A percentile compares a stretch with the other conserved stretches of the same genome.
These are phyloP conservation scores for Cyclotella atomus DNA, from an alignment of 108 stramenopile genomes.

Conservation along the genomic window DNA sequence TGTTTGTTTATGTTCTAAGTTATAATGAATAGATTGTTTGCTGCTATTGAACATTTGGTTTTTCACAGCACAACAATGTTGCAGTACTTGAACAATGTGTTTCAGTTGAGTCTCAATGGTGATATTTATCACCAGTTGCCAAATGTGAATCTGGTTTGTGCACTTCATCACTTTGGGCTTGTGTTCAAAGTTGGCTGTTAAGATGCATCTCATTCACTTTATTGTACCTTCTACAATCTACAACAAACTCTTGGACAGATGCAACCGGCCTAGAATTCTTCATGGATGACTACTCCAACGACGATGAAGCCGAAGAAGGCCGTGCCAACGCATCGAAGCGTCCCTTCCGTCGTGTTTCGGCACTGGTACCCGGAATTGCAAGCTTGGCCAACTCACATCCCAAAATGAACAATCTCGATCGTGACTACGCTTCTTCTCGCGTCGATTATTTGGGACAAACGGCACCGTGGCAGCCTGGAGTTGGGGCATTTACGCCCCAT, in stretches of 20 bases:
- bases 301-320: neutral
- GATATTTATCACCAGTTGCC: no score
- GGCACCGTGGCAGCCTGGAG: slow-evolving; percentile 45
- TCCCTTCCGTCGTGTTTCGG: slow-evolving; percentile 13
- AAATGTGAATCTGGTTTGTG: no score
- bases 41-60: no score
- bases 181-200: no score
- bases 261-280: slow-evolving; percentile 37
- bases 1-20: no score
- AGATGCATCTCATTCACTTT: neutral
- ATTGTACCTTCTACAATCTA: neutral
- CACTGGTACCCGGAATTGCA: slow-evolving; percentile 48
- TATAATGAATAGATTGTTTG: no score
- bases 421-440: slow-evolving; percentile 1
- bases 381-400: slow-evolving; percentile 47
- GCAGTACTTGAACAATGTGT: no score
- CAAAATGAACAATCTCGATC: slow-evolving; percentile 40
- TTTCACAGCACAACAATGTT: no score
- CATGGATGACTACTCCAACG: slow-evolving; percentile 27
- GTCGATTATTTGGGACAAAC: slow-evolving; percentile 20
- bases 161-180: no score
- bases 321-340: neutral
- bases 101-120: no score
- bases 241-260: neutral
- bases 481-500: slow-evolving; percentile 48